These are phyloP conservation scores for Aspergillus funiculosus DNA, from an alignment of 495 filamentous ascomycete genomes.

Conservation along the genomic window DNA sequence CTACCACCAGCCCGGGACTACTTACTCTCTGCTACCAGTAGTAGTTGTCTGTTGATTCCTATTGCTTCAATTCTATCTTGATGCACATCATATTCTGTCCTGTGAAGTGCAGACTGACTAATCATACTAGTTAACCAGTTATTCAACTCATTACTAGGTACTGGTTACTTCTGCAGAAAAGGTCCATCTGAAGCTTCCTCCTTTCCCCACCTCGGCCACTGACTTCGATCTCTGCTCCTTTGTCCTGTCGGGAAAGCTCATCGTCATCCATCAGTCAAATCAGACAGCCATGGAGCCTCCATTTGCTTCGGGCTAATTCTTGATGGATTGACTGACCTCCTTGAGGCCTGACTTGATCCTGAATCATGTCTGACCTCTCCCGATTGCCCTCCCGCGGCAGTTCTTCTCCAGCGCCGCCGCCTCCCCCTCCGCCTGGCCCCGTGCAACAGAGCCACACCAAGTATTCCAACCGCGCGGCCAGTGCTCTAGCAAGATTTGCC, in stretches of 20 bases:
- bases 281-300: constrained; percentile 16
- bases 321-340: constrained; percentile 11
- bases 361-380: constrained; percentile 41
- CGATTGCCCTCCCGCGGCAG: constrained; percentile 28
- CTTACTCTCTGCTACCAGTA: neutral
- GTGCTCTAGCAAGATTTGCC: constrained; percentile 52
- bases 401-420: constrained; percentile 35
- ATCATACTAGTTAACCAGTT: no score
- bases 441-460: constrained; percentile 43
- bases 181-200: constrained; percentile 6
- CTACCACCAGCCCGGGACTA: no score
- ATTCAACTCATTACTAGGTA: no score
- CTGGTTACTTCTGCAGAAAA: neutral
- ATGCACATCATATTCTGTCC: neutral
- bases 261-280: neutral
- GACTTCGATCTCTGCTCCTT: constrained; percentile 10
- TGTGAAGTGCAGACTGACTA: constrained; percentile 9
- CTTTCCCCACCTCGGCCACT: constrained; percentile 6
- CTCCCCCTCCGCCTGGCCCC: constrained; percentile 48
- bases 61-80: neutral
- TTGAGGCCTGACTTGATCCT: neutral
- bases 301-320: constrained; percentile 15
- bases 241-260: neutral
- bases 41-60: no score
- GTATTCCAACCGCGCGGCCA: constrained; percentile 47